Evolutionary conservation across 164 flowering plant genomes (phyloP).

Genomic region (Saururus chinensis): DNA sequence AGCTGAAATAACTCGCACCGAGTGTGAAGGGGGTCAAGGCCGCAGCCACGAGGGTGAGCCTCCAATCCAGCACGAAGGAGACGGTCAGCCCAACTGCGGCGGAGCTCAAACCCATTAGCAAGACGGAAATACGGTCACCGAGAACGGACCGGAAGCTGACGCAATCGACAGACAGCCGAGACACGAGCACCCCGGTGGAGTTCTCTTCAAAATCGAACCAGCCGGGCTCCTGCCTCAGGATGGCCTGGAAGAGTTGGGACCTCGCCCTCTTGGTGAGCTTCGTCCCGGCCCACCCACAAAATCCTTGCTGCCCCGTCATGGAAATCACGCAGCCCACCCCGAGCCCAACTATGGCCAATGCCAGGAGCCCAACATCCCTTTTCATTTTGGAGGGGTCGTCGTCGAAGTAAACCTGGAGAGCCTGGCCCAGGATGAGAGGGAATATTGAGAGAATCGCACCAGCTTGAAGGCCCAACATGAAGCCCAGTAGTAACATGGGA

Average conservation of each 20-base stretch:
- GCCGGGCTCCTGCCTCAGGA: conserved; percentile 66
- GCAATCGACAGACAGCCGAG: conserved; percentile 46
- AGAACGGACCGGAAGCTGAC: conserved; percentile 51
- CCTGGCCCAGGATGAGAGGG: conserved; percentile 51
- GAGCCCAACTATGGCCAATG: conserved; percentile 43
- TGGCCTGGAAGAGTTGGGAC: conserved; percentile 39
- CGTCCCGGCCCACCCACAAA: conserved; percentile 74
- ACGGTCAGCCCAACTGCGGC: conserved; percentile 50
- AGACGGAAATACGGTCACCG: conserved; percentile 51
- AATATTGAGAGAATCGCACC: conserved; percentile 66
- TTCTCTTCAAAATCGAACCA: conserved; percentile 70
- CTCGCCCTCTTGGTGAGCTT: conserved; percentile 55
- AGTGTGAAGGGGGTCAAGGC: conserved; percentile 64
- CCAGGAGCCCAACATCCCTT: conserved; percentile 31
- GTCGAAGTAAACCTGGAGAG: conserved; percentile 41
- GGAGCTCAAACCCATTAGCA: conserved; percentile 58
- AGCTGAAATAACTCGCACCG: conserved; percentile 65
- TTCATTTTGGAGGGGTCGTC: conserved; percentile 17
- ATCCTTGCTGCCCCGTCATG: conserved; percentile 71
- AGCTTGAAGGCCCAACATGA: conserved; percentile 45
- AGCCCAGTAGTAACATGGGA: conserved; percentile 32
- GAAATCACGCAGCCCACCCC: conserved; percentile 45
- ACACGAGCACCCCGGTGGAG: conserved; percentile 50
- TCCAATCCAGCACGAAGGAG: conserved; percentile 36
- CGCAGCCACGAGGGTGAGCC: conserved; percentile 39